Evolutionary conservation across 2,329 filamentous ascomycete species (phyloP).

Genomic region (Colletotrichum incanum): DNA sequence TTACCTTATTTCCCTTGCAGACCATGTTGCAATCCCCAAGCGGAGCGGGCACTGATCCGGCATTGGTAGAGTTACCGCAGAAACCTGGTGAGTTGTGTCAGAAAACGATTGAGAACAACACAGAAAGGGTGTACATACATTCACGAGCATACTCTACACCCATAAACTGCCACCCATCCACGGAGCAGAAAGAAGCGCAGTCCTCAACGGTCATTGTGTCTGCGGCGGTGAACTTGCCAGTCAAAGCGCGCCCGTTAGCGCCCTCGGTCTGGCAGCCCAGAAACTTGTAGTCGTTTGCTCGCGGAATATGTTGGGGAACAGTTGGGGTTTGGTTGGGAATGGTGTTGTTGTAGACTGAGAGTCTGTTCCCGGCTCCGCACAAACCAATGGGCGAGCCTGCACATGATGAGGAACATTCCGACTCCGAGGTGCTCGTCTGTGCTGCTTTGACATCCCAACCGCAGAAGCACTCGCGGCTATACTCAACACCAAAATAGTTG

Average conservation of each 20-base stretch:
- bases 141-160: slow-evolving; percentile 50
- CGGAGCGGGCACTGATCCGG: slow-evolving; percentile 40
- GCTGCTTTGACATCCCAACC: slow-evolving; percentile 44
- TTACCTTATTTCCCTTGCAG: slow-evolving; percentile 45
- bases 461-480: slow-evolving; percentile 46
- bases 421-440: slow-evolving; percentile 41
- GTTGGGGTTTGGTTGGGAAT: slow-evolving; percentile 39
- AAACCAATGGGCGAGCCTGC: slow-evolving; percentile 30
- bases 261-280: slow-evolving; percentile 47
- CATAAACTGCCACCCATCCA: slow-evolving; percentile 44
- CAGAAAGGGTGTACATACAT: slow-evolving; percentile 35
- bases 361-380: slow-evolving; percentile 44
- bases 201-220: slow-evolving; percentile 48
- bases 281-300: slow-evolving; percentile 44
- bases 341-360: slow-evolving; percentile 47
- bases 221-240: slow-evolving; percentile 37
- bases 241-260: slow-evolving; percentile 44
- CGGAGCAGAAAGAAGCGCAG: slow-evolving; percentile 47
- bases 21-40: slow-evolving; percentile 45
- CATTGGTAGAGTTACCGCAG: slow-evolving; percentile 45
- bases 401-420: slow-evolving; percentile 44
- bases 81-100: slow-evolving; percentile 26
- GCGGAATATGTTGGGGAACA: slow-evolving; percentile 38
- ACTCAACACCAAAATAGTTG: slow-evolving; percentile 49
- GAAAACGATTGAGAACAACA: background rate